A percentile compares a stretch with the other conserved stretches of the same genome.
Conservation (phyloP, 2,329 filamentous ascomycete genomes). For the Penicillium sp. region DNA sequence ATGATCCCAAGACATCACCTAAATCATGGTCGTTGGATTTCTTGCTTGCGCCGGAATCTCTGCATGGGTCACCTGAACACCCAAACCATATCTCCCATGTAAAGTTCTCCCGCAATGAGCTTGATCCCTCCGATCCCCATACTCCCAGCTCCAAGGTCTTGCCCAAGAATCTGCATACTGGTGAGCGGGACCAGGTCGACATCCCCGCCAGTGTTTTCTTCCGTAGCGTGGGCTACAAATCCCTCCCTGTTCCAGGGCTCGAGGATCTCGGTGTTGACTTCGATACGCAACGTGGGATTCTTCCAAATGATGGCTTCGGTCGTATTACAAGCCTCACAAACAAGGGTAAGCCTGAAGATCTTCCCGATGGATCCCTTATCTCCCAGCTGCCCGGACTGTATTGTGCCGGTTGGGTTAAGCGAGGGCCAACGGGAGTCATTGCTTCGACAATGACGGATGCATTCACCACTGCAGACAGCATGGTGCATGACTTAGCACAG, state of each 20-base stretch:
- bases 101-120: conserved; percentile 61
- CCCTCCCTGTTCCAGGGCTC: conserved; percentile 74
- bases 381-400: conserved; percentile 72
- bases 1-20: conserved; percentile 48
- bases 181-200: conserved; percentile 47
- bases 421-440: conserved; percentile 92
- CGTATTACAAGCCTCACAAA: conserved; percentile 58
- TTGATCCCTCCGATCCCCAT: conserved; percentile 54
- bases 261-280: conserved; percentile 74
- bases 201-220: conserved; percentile 75
- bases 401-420: conserved; percentile 95
- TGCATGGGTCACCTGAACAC: conserved; percentile 55
- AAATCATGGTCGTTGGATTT: conserved; percentile 86
- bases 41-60: conserved; percentile 73
- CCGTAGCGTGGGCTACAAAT: conserved; percentile 93
- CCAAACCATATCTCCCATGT: conserved; percentile 62
- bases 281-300: conserved; percentile 69
- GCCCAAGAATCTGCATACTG: conserved; percentile 52
- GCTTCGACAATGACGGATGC: conserved; percentile 95
- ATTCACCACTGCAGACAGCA: conserved; percentile 82
- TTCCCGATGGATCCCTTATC: conserved; percentile 43
- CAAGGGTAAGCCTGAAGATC: conserved; percentile 23
- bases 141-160: conserved; percentile 50
- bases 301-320: conserved; percentile 79
- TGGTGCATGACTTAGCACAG: conserved; percentile 72